phyloP scores from a whole-genome alignment of 805 yeast genomes.

The Metschnikowia henanensis region DNA sequence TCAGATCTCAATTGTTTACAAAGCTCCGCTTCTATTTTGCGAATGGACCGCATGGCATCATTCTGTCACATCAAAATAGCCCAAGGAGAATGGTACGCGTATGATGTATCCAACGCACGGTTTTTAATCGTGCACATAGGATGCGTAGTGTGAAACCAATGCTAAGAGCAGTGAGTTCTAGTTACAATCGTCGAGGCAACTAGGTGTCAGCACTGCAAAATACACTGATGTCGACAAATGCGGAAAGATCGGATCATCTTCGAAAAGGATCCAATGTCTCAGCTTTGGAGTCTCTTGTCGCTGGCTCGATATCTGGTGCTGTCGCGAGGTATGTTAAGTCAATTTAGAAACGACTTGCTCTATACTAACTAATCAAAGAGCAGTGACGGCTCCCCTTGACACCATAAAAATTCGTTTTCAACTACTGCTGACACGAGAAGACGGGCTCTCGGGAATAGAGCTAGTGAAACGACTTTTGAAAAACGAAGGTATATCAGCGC shows the following conservation, averaged over 20 bases:
- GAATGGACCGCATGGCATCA: no score
- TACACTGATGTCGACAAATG: constrained; percentile 1
- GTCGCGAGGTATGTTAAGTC: constrained; percentile 37
- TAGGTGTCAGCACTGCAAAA: not conserved
- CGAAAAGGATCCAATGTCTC: constrained; percentile 53
- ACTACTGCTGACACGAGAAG: constrained; percentile 40
- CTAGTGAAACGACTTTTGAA: constrained; percentile 45
- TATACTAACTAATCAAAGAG: constrained; percentile 37
- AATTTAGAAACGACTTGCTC: not conserved
- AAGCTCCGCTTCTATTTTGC: no score
- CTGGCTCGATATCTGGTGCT: constrained; percentile 56
- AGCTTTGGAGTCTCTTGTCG: constrained; percentile 52
- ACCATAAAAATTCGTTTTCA: constrained; percentile 77
- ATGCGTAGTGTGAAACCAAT: no score
- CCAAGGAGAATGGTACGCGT: no score
- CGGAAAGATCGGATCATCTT: constrained; percentile 42
- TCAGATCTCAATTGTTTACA: no score
- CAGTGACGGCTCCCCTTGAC: constrained; percentile 75
- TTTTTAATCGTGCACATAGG: no score
- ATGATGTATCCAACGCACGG: no score
- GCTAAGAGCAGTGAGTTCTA: no score
- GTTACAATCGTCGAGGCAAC: no score
- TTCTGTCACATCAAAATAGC: no score
- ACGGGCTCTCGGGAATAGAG: constrained; percentile 23
- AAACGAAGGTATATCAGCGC: constrained; percentile 69